Conservation (phyloP, 2,329 filamentous ascomycete genomes). For the Claviceps sorghi region DNA sequence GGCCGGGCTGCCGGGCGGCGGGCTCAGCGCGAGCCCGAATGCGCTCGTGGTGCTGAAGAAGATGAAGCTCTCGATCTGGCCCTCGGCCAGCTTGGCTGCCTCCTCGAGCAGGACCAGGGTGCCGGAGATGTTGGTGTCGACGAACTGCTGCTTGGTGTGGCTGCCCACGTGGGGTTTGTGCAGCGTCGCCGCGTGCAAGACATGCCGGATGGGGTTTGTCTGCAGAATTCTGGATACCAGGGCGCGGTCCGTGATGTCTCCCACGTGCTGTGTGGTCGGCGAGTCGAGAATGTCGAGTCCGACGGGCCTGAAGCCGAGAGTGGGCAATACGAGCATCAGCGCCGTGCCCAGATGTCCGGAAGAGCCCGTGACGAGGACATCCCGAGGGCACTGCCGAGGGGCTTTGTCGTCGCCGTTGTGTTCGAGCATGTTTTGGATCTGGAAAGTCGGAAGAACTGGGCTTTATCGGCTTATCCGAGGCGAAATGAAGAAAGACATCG, state of each 20-base stretch:
- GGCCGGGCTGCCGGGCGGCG: constrained; percentile 20
- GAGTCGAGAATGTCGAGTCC: constrained; percentile 29
- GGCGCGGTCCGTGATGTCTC: constrained; percentile 22
- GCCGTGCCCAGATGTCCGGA: constrained; percentile 31
- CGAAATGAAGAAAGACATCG: neutral
- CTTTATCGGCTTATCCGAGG: neutral
- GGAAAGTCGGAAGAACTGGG: too few relatives aligned
- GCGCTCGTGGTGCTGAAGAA: constrained; percentile 33
- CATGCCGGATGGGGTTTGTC: constrained; percentile 20
- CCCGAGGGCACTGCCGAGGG: constrained; percentile 4
- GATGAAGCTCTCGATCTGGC: constrained; percentile 23
- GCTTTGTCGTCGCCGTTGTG: neutral
- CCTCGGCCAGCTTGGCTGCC: constrained; percentile 12
- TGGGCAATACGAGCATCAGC: constrained; percentile 27
- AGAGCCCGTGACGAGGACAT: constrained; percentile 32
- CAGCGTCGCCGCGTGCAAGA: constrained; percentile 31
- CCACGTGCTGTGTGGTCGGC: constrained; percentile 20
- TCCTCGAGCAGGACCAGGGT: constrained; percentile 28
- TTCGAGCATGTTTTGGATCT: neutral
- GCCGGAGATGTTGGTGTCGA: constrained; percentile 30
- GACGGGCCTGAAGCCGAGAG: constrained; percentile 24
- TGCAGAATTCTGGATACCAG: constrained; percentile 20
- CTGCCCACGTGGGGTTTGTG: constrained; percentile 33
- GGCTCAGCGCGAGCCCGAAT: constrained; percentile 26
- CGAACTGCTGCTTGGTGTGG: constrained; percentile 28